phyloP scores from a whole-genome alignment of 2,329 filamentous ascomycete species.

The Aspergillus pseudonomiae region DNA sequence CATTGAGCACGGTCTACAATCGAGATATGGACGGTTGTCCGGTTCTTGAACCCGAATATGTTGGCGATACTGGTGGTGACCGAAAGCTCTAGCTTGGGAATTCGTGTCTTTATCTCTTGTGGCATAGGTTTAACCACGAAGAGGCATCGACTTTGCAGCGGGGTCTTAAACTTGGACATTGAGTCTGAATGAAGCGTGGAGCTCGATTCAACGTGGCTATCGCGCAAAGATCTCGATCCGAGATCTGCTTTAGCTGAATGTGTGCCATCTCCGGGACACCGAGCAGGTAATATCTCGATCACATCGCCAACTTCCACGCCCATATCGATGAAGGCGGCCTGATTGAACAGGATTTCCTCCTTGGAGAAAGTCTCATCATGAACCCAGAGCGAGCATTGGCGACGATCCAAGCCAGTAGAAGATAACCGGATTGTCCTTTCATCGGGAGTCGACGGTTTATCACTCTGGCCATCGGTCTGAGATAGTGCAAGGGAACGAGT shows the following conservation, averaged over 20 bases:
- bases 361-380: constrained; percentile 74
- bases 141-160: constrained; percentile 57
- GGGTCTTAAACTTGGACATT: constrained; percentile 40
- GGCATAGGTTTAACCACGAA: constrained; percentile 74
- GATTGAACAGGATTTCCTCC: constrained; percentile 79
- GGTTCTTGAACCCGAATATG: constrained; percentile 78
- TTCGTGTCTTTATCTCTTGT: constrained; percentile 66
- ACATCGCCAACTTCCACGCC: constrained; percentile 68
- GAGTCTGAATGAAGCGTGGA: constrained; percentile 25
- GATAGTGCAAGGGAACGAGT: constrained; percentile 33
- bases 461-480: constrained; percentile 28
- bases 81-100: constrained; percentile 70
- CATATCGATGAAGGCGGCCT: constrained; percentile 67
- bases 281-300: constrained; percentile 69
- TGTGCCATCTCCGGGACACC: constrained; percentile 47
- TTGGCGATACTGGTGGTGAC: constrained; percentile 77
- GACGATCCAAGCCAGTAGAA: constrained; percentile 32
- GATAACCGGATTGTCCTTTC: constrained; percentile 30
- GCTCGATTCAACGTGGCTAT: constrained; percentile 32
- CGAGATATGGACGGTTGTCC: constrained; percentile 67
- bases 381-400: constrained; percentile 56
- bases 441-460: constrained; percentile 27
- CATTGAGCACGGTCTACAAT: constrained; percentile 51
- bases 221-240: constrained; percentile 29
- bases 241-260: constrained; percentile 35